phyloP scores from a whole-genome alignment of 139 green algal species.

The Diplosphaera chodatii region DNA sequence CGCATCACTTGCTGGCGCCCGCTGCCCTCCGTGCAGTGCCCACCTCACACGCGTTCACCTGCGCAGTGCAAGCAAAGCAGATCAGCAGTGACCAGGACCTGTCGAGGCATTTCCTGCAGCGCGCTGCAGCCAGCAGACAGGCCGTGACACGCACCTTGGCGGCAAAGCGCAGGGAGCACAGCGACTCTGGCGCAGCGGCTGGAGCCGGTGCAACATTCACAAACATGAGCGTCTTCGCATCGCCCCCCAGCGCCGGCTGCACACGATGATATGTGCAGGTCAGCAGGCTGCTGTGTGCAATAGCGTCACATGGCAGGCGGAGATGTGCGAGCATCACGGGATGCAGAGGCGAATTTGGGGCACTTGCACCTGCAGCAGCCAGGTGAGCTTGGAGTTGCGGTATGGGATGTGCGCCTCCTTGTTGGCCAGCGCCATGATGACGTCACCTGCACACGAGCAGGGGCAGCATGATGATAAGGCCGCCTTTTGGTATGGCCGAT shows the following conservation, averaged over 20 bases:
- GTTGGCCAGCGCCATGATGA: conserved; percentile 71
- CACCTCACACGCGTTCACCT: conserved; percentile 66
- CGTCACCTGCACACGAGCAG: conserved; percentile 30
- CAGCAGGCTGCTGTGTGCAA: too few species aligned
- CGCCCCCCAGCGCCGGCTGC: conserved; percentile 69
- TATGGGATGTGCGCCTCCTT: conserved; percentile 76
- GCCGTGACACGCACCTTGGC: too few species aligned
- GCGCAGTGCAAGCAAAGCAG: not conserved
- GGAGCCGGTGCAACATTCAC: conserved; percentile 74
- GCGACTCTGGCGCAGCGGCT: conserved; percentile 61
- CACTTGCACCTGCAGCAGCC: conserved; percentile 64
- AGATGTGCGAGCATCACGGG: too few species aligned
- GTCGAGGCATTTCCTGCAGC: too few species aligned
- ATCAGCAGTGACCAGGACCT: too few species aligned
- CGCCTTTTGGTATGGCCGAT: too few species aligned
- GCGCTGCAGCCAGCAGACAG: too few species aligned
- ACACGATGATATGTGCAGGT: conserved; percentile 15
- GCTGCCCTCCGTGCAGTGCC: conserved; percentile 26
- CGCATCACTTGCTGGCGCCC: not conserved
- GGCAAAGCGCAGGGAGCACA: conserved; percentile 87
- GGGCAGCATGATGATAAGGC: too few species aligned
- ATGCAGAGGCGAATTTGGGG: too few species aligned
- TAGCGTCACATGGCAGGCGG: too few species aligned
- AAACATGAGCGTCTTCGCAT: conserved; percentile 94
- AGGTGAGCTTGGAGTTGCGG: conserved; percentile 88